These are phyloP conservation scores for Ashbya aceris DNA, from an alignment of 1,139 yeast genomes.

Conservation along the genomic window DNA sequence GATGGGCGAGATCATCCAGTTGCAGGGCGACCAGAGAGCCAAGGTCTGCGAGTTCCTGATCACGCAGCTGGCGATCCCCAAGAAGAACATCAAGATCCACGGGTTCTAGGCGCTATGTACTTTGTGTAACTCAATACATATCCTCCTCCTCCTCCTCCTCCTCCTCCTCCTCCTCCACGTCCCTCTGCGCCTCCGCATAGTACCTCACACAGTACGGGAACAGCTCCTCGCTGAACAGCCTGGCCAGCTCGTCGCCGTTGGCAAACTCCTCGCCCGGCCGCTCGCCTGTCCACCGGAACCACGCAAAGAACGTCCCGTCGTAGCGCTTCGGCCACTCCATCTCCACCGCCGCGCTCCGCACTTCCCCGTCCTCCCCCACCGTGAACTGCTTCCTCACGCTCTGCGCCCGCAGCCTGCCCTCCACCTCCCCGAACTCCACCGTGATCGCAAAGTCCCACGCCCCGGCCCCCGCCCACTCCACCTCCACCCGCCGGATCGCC, in stretches of 20 bases:
- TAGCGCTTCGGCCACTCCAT: slow-evolving; percentile 55
- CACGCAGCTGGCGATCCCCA: slow-evolving; percentile 77
- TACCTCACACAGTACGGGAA: slow-evolving; percentile 67
- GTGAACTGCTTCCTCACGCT: slow-evolving; percentile 45
- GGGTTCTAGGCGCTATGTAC: slow-evolving; percentile 56
- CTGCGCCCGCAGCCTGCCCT: slow-evolving; percentile 40
- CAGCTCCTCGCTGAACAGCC: slow-evolving; percentile 53
- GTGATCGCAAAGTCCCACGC: slow-evolving; percentile 49
- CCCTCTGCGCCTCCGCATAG: slow-evolving; percentile 52
- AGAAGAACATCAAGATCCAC: slow-evolving; percentile 95
- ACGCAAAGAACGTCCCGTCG: slow-evolving; percentile 53
- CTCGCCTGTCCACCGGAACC: slow-evolving; percentile 67
- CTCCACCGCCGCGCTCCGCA: slow-evolving; percentile 39
- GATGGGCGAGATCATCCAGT: slow-evolving; percentile 92
- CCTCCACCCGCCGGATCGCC: slow-evolving; percentile 45
- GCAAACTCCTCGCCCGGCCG: slow-evolving; percentile 69
- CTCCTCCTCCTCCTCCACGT: slow-evolving; percentile 29
- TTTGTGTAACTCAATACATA: slow-evolving; percentile 2
- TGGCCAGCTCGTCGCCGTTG: slow-evolving; percentile 60
- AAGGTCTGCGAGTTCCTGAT: slow-evolving; percentile 92
- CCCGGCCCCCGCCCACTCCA: slow-evolving; percentile 26
- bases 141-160: not conserved
- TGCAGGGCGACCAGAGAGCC: slow-evolving; percentile 98
- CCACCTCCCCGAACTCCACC: slow-evolving; percentile 37
- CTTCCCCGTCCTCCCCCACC: slow-evolving; percentile 38